Evolutionary conservation across 2,329 filamentous ascomycete species (phyloP), one percentile per base, ranked within the genome.

Genomic region (Bipolaris victoriae): DNA sequence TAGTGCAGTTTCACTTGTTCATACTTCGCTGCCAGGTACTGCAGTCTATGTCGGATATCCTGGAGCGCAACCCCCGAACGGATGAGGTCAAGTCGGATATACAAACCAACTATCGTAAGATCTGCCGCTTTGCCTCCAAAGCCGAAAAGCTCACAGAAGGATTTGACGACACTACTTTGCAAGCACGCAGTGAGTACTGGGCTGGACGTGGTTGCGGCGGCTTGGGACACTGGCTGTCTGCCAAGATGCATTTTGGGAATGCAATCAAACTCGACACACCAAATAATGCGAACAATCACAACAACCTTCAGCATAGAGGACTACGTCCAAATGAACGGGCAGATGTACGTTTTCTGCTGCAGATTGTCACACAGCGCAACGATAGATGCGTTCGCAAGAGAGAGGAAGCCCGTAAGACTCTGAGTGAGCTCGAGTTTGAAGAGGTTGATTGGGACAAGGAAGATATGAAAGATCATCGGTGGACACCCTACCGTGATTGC

Each of bases 181-280:
- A 60, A 29, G 64, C 67, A 2, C 54, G 62, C 1, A 58, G 58
- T 22, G 58, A 64, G 39, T 70, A 67, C 45, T 71, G 68, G 68
- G 40, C 52, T 31, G 67, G 64, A 20, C 24, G 57, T 16, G 67
- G 55, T 1, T 60, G 54, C 18, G 63, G 48, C 6, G 62, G 60
- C 7, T 50, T 47, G 2, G 16, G 49, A 16, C 55, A 64, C 10
- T 62, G 53, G 48, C 15, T 37, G 6, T 46, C 51, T 11, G 63
- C 63, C 11, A 29, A n/a, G 3, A 24, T 49, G 2, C 57, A 64
- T 26, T 64, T 66, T 10, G 29, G 26, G 5, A 41, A 48, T 35
- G 63, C 63, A 5, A 41, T 60, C 6, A 55, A 52, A 7, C 48
- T 58, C 13, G 57, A 62, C 20, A 22, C 57, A 13, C 35, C 55